Conservation (phyloP, 805 yeast species). For the Jamesozyma piceae region DNA sequence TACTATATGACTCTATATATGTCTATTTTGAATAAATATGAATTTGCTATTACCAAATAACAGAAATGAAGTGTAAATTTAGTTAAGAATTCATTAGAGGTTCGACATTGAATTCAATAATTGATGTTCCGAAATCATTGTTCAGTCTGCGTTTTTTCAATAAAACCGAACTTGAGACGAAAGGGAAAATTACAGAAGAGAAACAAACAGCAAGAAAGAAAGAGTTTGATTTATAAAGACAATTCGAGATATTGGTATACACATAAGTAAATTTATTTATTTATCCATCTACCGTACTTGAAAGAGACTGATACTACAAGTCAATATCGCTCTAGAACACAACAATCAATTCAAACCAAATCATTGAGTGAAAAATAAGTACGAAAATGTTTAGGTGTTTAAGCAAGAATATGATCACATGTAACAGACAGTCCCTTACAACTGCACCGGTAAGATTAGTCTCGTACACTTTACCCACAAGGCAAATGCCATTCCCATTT, state of each 20-base stretch:
- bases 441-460: not conserved
- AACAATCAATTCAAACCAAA: not conserved
- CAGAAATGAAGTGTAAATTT: too few relatives aligned
- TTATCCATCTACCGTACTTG: too few relatives aligned
- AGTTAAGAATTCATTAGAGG: too few relatives aligned
- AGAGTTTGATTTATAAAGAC: too few relatives aligned
- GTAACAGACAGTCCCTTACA: not conserved
- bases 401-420: not conserved
- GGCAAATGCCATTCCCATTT: slow-evolving; percentile 1
- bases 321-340: not conserved
- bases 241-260: too few relatives aligned
- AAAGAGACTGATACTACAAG: not conserved
- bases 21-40: too few relatives aligned
- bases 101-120: too few relatives aligned
- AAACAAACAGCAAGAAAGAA: not conserved
- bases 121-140: too few relatives aligned
- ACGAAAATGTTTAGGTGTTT: not conserved
- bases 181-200: not conserved
- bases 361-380: not conserved
- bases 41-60: too few relatives aligned
- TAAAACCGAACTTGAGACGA: too few relatives aligned
- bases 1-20: not conserved
- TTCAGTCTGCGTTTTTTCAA: too few relatives aligned
- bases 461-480: not conserved
- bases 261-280: too few relatives aligned